Percentiles rank a stretch among this genome's conserved stretches.
phyloP scores from a whole-genome alignment of 1,139 yeast genomes.

The Lizanozyma gosingica region DNA sequence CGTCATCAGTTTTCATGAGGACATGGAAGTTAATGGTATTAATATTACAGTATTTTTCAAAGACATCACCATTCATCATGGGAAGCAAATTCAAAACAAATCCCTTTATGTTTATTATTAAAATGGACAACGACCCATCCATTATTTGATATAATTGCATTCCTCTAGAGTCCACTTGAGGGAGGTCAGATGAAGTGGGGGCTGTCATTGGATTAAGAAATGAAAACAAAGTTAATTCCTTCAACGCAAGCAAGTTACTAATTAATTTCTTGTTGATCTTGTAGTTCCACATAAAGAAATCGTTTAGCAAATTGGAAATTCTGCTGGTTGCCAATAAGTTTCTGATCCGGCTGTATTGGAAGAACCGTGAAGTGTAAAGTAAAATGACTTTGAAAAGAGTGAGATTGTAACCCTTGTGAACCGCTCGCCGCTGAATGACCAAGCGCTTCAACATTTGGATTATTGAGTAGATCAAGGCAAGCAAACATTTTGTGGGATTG shows the following conservation, averaged over 20 bases:
- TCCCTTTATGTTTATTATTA: constrained; percentile 20
- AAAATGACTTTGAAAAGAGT: constrained; percentile 26
- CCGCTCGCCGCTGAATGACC: neutral
- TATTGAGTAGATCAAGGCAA: constrained; percentile 15
- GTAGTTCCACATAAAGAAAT: constrained; percentile 28
- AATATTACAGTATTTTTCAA: constrained; percentile 34
- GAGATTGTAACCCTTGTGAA: neutral
- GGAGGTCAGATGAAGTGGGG: constrained; percentile 1
- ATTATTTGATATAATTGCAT: constrained; percentile 6
- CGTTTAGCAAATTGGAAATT: constrained; percentile 16
- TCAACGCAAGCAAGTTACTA: constrained; percentile 21
- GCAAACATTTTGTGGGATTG: constrained; percentile 6
- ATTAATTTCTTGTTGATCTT: constrained; percentile 31
- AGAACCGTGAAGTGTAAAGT: constrained; percentile 21
- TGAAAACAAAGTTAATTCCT: constrained; percentile 21
- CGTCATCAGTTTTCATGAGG: neutral
- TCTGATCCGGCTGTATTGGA: constrained; percentile 20
- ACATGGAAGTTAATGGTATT: constrained; percentile 20
- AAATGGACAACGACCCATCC: constrained; percentile 15
- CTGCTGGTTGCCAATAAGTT: constrained; percentile 18
- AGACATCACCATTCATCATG: constrained; percentile 25
- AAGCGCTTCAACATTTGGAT: constrained; percentile 18
- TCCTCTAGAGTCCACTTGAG: constrained; percentile 4
- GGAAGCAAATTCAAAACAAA: constrained; percentile 27
- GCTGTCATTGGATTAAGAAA: constrained; percentile 7